phyloP scores from a whole-genome alignment of 2,329 filamentous ascomycete genomes.

The Hypoxylon sp. region DNA sequence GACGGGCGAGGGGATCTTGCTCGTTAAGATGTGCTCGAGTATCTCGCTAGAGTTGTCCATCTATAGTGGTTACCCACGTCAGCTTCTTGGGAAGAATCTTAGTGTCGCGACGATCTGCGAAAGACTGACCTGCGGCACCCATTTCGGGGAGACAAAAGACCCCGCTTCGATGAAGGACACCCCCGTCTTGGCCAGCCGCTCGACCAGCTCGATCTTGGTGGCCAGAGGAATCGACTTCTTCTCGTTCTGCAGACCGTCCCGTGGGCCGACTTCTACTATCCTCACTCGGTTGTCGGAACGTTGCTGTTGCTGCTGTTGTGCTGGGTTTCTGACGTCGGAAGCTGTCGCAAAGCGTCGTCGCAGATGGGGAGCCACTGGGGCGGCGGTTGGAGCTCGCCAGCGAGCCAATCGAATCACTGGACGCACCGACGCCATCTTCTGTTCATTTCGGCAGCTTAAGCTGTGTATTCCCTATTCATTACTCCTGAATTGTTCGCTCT shows the following conservation, averaged over 20 bases:
- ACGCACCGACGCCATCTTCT: constrained; percentile 50
- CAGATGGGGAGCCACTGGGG: constrained; percentile 30
- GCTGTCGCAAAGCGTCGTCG: constrained; percentile 51
- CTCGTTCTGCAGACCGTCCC: constrained; percentile 78
- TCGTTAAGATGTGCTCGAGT: constrained; percentile 74
- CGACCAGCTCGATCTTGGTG: constrained; percentile 73
- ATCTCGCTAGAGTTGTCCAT: constrained; percentile 85
- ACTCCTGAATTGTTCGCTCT: not conserved
- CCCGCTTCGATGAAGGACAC: constrained; percentile 73
- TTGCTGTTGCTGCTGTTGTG: constrained; percentile 18
- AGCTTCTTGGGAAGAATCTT: too few species aligned
- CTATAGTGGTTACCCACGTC: constrained; percentile 56
- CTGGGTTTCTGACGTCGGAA: constrained; percentile 46
- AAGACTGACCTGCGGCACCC: constrained; percentile 70
- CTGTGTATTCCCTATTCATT: constrained; percentile 3
- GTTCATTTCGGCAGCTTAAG: constrained; percentile 44
- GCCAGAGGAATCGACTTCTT: constrained; percentile 67
- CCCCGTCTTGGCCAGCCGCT: constrained; percentile 67
- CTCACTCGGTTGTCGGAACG: constrained; percentile 49
- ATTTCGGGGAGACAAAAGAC: constrained; percentile 75
- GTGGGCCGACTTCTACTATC: constrained; percentile 76
- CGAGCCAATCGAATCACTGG: constrained; percentile 48
- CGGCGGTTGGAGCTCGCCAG: constrained; percentile 35
- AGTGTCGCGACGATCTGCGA: too few species aligned
- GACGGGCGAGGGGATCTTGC: constrained; percentile 64